A percentile compares a stretch with the other conserved stretches of the same genome.
Conservation (phyloP, 768 basidiomycete genomes). For the Auricularia heimuer region DNA sequence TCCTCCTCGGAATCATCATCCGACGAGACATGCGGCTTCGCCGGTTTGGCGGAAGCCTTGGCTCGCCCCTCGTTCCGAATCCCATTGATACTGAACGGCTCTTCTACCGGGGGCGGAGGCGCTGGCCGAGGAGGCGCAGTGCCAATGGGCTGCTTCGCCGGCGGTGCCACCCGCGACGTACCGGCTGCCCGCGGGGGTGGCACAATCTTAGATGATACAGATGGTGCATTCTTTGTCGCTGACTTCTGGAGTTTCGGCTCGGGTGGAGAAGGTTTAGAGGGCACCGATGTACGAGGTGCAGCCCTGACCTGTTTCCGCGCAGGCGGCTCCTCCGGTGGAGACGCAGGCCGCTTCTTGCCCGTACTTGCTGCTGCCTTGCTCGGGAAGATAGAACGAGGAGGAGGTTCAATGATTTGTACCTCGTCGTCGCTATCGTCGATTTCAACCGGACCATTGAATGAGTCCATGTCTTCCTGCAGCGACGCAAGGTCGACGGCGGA, state of each 20-base stretch:
- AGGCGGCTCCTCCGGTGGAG: neutral
- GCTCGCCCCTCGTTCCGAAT: neutral
- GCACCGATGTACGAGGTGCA: too few relatives aligned
- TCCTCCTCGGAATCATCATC: constrained; percentile 33
- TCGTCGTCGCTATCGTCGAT: constrained; percentile 42
- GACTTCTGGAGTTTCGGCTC: too few relatives aligned
- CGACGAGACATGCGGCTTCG: constrained; percentile 20
- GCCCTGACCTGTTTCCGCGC: neutral
- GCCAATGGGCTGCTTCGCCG: neutral
- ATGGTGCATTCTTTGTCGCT: neutral
- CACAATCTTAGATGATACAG: neutral
- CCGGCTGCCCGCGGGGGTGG: neutral
- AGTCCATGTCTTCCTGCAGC: constrained; percentile 55
- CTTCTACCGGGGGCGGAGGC: constrained; percentile 8
- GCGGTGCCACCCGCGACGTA: neutral
- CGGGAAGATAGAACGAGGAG: neutral
- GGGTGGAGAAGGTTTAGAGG: too few relatives aligned
- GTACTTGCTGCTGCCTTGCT: neutral
- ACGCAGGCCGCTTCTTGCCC: neutral
- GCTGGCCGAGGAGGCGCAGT: too few relatives aligned
- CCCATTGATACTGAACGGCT: constrained; percentile 26
- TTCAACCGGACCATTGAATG: constrained; percentile 29
- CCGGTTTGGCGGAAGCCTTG: neutral
- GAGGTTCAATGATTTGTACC: constrained; percentile 41
- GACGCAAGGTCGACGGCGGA: constrained; percentile 49